phyloP scores from a whole-genome alignment of 140 eudicot species.

The Bidens hawaiensis region DNA sequence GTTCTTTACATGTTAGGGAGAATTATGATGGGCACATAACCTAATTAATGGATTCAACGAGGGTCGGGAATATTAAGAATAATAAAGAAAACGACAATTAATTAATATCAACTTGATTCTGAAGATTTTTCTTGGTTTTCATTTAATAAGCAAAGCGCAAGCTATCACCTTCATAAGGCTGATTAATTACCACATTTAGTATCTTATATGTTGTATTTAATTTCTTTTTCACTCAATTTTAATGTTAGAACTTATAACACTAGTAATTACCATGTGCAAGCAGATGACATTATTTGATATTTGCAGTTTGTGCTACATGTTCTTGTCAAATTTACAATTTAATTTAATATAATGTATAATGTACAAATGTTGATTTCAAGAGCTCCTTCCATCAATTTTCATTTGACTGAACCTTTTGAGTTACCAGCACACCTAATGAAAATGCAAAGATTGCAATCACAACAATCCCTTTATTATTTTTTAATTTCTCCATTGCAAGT shows the following conservation, averaged over 20 bases:
- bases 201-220: too few relatives aligned
- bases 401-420: constrained; percentile 45
- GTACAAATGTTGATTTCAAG: constrained; percentile 10
- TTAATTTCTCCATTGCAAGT: constrained; percentile 27
- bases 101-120: too few relatives aligned
- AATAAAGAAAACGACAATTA: too few relatives aligned
- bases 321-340: neutral
- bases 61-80: too few relatives aligned
- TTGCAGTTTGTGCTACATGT: constrained; percentile 13
- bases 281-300: constrained; percentile 2
- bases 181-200: too few relatives aligned
- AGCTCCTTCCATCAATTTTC: constrained; percentile 14
- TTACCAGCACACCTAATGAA: constrained; percentile 48
- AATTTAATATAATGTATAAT: neutral
- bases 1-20: too few relatives aligned
- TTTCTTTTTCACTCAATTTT: neutral
- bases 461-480: constrained; percentile 35
- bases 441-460: constrained; percentile 49
- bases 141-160: too few relatives aligned
- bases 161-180: too few relatives aligned
- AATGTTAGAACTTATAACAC: too few relatives aligned
- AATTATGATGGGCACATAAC: too few relatives aligned
- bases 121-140: too few relatives aligned
- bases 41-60: too few relatives aligned
- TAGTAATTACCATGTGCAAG: neutral